Conservation (phyloP, 441 rosid genomes). For the Daphne laureola region DNA sequence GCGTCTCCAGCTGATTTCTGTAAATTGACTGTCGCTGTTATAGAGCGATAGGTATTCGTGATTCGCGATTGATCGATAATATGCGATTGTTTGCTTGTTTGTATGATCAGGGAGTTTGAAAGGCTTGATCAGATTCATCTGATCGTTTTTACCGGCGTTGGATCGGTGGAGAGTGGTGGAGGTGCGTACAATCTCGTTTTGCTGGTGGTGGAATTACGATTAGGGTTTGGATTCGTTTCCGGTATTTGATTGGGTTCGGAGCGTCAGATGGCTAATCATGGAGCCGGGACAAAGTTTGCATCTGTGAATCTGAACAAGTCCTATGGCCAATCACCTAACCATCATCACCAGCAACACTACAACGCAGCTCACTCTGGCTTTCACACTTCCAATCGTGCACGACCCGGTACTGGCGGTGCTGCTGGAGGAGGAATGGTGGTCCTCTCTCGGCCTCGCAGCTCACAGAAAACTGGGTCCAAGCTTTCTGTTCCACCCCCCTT, state of each 20-base stretch:
- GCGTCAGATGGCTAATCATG: constrained; percentile 86
- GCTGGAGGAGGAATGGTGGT: constrained; percentile 83
- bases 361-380: constrained; percentile 32
- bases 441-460: constrained; percentile 86
- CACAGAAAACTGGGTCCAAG: constrained; percentile 83
- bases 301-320: constrained; percentile 89
- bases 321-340: constrained; percentile 62
- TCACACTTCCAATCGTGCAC: constrained; percentile 35
- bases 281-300: constrained; percentile 66
- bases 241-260: constrained; percentile 26
- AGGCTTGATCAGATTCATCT: too few relatives aligned
- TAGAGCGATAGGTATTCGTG: too few relatives aligned
- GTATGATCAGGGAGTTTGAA: too few relatives aligned
- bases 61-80: too few relatives aligned
- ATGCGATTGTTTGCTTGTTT: too few relatives aligned
- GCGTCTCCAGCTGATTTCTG: too few relatives aligned
- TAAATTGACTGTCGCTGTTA: too few relatives aligned
- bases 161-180: constrained; percentile 22
- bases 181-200: constrained; percentile 9
- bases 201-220: constrained; percentile 21
- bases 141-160: background rate
- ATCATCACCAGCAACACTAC: constrained; percentile 33
- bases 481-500: constrained; percentile 99
- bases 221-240: constrained; percentile 56
- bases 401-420: constrained; percentile 43